Evolutionary conservation across 192 early-diverging fungal genomes (phyloP).

Genomic region (Podila horticola): DNA sequence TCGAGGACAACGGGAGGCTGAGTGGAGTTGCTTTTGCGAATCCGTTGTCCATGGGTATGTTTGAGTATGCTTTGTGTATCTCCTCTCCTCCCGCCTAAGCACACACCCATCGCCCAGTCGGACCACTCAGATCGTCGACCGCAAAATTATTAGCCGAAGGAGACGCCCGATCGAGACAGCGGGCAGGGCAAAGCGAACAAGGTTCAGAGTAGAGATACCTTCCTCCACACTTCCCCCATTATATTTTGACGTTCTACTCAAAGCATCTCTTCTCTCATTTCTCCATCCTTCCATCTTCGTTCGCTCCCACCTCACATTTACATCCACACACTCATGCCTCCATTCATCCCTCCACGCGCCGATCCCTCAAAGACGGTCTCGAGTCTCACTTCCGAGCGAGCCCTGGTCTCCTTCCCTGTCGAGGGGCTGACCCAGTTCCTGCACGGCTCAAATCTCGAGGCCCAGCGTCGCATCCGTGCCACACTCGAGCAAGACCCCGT

Average conservation of each 20-base stretch:
- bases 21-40: no score
- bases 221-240: neutral
- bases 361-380: constrained; percentile 34
- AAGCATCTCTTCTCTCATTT: neutral
- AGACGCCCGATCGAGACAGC: no score
- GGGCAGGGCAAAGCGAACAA: neutral
- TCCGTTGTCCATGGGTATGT: no score
- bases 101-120: no score
- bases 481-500: constrained; percentile 51
- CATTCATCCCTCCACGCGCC: constrained; percentile 43
- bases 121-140: no score
- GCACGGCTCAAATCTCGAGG: constrained; percentile 66
- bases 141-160: no score
- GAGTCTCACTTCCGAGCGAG: constrained; percentile 69
- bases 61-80: no score
- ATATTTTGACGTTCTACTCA: neutral
- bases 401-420: constrained; percentile 73
- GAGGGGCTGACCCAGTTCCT: constrained; percentile 78
- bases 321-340: constrained; percentile 23
- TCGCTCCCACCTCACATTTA: neutral
- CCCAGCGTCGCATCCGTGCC: constrained; percentile 26
- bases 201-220: neutral
- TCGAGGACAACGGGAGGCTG: no score
- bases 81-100: no score
- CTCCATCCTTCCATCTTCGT: neutral